Evolutionary conservation across 257 asterid genomes (phyloP).

Genomic region (Verbena officinalis): DNA sequence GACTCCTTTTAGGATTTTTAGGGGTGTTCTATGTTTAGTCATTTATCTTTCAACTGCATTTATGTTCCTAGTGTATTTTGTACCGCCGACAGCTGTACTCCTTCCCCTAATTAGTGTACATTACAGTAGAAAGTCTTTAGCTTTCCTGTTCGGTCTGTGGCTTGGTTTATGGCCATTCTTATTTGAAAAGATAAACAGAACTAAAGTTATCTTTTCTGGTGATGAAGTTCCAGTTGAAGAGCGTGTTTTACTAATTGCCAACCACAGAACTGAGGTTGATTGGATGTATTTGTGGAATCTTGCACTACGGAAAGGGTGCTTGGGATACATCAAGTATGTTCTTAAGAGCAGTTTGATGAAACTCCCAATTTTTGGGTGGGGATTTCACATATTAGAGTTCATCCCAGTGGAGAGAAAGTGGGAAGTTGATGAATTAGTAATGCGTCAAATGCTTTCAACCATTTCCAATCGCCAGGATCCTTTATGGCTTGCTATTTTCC

Average conservation of each 20-base stretch:
- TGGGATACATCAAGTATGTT: slow-evolving; percentile 78
- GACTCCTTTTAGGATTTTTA: slow-evolving; percentile 59
- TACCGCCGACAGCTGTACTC: slow-evolving; percentile 50
- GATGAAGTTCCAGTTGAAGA: slow-evolving; percentile 69
- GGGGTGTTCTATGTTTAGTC: slow-evolving; percentile 68
- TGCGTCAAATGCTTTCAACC: slow-evolving; percentile 64
- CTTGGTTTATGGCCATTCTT: slow-evolving; percentile 94
- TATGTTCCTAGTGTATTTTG: slow-evolving; percentile 69
- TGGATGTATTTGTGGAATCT: slow-evolving; percentile 99
- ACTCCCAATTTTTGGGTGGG: slow-evolving; percentile 93
- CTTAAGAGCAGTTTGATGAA: slow-evolving; percentile 93
- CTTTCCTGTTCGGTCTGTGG: slow-evolving; percentile 81
- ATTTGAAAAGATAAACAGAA: slow-evolving; percentile 82
- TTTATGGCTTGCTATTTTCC: slow-evolving; percentile 93
- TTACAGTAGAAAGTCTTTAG: slow-evolving; percentile 69
- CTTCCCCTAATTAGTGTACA: slow-evolving; percentile 69
- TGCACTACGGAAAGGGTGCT: slow-evolving; percentile 75
- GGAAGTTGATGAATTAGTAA: slow-evolving; percentile 73
- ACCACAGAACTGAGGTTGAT: slow-evolving; percentile 95
- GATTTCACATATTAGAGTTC: slow-evolving; percentile 82
- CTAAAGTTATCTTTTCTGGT: slow-evolving; percentile 81
- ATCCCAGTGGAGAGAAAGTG: slow-evolving; percentile 94
- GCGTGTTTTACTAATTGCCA: slow-evolving; percentile 72
- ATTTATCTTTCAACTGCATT: slow-evolving; percentile 71
- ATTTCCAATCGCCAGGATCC: slow-evolving; percentile 58